Evolutionary conservation across 1,139 yeast genomes (phyloP).

Genomic region (Kluyveromyces marxianus): DNA sequence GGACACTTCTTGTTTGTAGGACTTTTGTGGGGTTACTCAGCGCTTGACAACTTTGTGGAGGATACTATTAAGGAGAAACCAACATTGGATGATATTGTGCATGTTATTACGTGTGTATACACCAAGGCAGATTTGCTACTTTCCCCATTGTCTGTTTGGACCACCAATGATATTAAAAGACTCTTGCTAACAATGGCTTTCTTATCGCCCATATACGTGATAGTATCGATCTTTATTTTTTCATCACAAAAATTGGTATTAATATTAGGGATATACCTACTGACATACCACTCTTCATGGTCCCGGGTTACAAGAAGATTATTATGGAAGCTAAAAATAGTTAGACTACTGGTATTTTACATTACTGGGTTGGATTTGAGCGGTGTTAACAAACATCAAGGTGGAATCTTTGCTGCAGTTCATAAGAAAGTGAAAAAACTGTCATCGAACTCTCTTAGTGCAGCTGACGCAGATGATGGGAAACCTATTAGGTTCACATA

Average conservation of each 20-base stretch:
- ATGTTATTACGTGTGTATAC: slow-evolving; percentile 66
- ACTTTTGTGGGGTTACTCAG: slow-evolving; percentile 57
- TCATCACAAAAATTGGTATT: slow-evolving; percentile 66
- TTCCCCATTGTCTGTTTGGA: slow-evolving; percentile 68
- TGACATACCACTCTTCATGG: slow-evolving; percentile 84
- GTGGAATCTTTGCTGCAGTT: slow-evolving; percentile 28
- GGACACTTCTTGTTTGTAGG: slow-evolving; percentile 76
- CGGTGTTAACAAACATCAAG: slow-evolving; percentile 35
- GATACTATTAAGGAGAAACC: slow-evolving; percentile 59
- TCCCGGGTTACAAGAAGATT: slow-evolving; percentile 72
- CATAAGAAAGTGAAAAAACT: slow-evolving; percentile 27
- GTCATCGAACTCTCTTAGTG: slow-evolving; percentile 12
- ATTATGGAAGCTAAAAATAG: slow-evolving; percentile 72
- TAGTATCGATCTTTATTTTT: slow-evolving; percentile 57
- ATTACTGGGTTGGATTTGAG: slow-evolving; percentile 83
- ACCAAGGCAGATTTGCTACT: slow-evolving; percentile 69
- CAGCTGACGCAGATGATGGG: slow-evolving; percentile 14
- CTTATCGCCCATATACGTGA: slow-evolving; percentile 74
- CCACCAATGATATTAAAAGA: slow-evolving; percentile 72
- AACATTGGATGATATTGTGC: slow-evolving; percentile 84
- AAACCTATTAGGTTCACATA: slow-evolving; percentile 82
- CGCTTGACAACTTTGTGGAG: slow-evolving; percentile 44
- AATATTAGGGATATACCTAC: slow-evolving; percentile 49
- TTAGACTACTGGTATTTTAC: slow-evolving; percentile 67
- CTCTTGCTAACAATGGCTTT: slow-evolving; percentile 76